A percentile compares a stretch with the other conserved stretches of the same genome.
Evolutionary conservation across 2,329 filamentous ascomycete species (phyloP).

Genomic region (Mycosphaerelloides madeirae): DNA sequence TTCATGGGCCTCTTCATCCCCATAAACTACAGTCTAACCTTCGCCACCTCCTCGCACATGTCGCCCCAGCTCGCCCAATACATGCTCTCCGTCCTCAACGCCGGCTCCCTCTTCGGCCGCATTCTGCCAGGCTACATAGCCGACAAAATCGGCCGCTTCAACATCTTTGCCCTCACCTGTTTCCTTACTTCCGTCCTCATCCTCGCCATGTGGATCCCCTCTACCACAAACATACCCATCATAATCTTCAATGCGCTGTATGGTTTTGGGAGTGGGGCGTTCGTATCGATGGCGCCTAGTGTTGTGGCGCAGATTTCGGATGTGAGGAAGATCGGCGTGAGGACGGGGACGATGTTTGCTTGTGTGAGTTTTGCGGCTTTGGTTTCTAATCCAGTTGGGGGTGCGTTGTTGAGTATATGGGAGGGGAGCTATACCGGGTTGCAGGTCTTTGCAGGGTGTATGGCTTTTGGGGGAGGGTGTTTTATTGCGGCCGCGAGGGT

Average conservation of each 20-base stretch:
- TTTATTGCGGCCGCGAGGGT: constrained; percentile 37
- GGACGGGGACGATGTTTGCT: constrained; percentile 61
- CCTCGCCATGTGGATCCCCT: constrained; percentile 71
- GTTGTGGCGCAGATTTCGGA: constrained; percentile 66
- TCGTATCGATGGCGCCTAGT: constrained; percentile 59
- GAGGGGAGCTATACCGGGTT: constrained; percentile 54
- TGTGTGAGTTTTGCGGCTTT: constrained; percentile 60
- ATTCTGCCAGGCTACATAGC: constrained; percentile 73
- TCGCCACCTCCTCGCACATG: constrained; percentile 56
- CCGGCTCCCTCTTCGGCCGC: constrained; percentile 71
- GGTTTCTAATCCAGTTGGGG: constrained; percentile 44
- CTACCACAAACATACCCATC: constrained; percentile 47
- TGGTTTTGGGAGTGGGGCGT: constrained; percentile 64
- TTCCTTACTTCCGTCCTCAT: constrained; percentile 60
- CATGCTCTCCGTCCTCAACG: constrained; percentile 77
- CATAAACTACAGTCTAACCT: constrained; percentile 75
- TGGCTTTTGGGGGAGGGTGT: constrained; percentile 42
- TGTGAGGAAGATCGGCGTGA: constrained; percentile 63
- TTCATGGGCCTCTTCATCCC: constrained; percentile 58
- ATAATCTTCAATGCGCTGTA: constrained; percentile 64
- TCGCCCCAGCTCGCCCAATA: constrained; percentile 69
- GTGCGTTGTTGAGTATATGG: constrained; percentile 49
- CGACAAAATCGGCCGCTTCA: constrained; percentile 79
- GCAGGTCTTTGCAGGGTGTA: constrained; percentile 61
- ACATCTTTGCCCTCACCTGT: constrained; percentile 68